Evolutionary conservation across 2,329 filamentous ascomycete species (phyloP), one percentile per base, ranked within the genome.

Genomic region (Colletotrichum ledebouriae): DNA sequence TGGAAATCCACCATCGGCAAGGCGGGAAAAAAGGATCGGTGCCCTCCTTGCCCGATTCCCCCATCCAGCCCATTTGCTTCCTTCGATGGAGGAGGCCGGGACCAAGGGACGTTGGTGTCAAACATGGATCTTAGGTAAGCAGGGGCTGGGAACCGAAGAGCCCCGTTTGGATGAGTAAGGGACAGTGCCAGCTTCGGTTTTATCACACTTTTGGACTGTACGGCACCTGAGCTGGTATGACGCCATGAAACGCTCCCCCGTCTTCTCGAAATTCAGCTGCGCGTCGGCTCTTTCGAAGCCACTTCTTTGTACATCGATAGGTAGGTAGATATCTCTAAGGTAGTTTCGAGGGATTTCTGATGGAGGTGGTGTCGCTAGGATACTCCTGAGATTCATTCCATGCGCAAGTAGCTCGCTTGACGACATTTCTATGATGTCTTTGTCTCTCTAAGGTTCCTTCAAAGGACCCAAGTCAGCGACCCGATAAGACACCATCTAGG

Each of bases 51-150:
- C 49, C 15, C 55, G 56, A 60, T 60, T 56, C 61, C 66, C 66
- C 56, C 66, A 60, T 60, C 34, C 25, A 60, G 41, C 42, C 22
- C 62, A 47, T 66, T 66, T 66, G 61, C 56, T 42, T 69, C 49
- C 25, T 66, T 69, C 55, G 66, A 69, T 69, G 55, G 61, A 66
- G 42, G 62, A 65, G 57, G 66, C 55, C 66, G 50, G 55, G 62
- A 66, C 58, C 59, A 64, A 49, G 56, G 44, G 56, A 69, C 66
- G 65, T 68, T 65, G 65, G 47, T 47, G 55, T 29, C 7, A 29
- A 12, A 10, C 62, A 58, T 53, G 61, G 42, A 50, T 12, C n/a
- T 69, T 57, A 66, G 17, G 12, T 69, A 69, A 69, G 55, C 61
- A 17, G 22, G 59, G 59, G 44, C 49, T 52, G 59, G 47, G 49